Evolutionary conservation across 148 eudicot genomes (phyloP).

Genomic region (Vaccinium myrtillus): DNA sequence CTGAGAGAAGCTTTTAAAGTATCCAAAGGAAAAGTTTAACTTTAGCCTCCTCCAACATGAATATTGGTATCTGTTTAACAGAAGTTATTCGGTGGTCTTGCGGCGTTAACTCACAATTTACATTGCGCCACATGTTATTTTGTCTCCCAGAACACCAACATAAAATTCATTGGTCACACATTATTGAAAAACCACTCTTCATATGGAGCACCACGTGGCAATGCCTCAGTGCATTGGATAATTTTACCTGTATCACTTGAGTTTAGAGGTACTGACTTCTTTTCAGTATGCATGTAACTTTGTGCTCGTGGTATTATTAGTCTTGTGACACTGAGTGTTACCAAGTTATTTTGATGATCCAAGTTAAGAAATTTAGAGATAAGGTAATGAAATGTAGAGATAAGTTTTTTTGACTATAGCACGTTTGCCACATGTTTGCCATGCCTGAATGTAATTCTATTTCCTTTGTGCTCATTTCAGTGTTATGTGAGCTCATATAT

Average conservation of each 20-base stretch:
- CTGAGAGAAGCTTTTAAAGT: no score
- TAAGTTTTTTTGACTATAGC: background rate
- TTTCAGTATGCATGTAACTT: background rate
- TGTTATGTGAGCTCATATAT: background rate
- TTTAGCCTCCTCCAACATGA: background rate
- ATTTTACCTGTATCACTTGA: background rate
- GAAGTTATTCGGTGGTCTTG: background rate
- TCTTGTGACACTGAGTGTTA: background rate
- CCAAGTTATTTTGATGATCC: background rate
- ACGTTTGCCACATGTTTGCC: no score
- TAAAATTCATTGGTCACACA: background rate
- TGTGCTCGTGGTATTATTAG: background rate
- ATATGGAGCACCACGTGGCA: background rate
- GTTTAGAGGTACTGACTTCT: background rate
- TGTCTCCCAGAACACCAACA: background rate
- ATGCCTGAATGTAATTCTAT: background rate
- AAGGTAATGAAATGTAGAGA: background rate
- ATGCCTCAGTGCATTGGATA: background rate
- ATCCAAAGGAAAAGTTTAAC: background rate
- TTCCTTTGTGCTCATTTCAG: constrained; percentile 14
- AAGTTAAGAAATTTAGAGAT: background rate
- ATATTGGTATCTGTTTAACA: background rate
- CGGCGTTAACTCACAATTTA: background rate
- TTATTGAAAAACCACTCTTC: background rate
- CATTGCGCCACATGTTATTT: background rate